Base-by-base conservation (phyloP, 495 filamentous ascomycete genomes). In the Evernia prunastri region DNA sequence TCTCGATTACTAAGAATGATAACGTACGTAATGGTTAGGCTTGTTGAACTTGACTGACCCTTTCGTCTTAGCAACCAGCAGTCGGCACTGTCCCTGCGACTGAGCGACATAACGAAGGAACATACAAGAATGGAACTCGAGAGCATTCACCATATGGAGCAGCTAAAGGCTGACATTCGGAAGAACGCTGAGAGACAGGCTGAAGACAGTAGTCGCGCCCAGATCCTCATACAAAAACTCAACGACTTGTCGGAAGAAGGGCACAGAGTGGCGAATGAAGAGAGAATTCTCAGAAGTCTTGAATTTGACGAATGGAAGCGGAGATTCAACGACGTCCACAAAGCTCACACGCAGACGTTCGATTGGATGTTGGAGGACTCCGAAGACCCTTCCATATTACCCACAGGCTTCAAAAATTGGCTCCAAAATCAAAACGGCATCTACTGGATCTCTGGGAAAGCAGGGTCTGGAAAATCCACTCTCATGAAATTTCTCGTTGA, bases 381-480 rank as follows among this genome's bases (percentile, higher is more conserved):
- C 36, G 13, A 25, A 1, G 58, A 40, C 23, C 35, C 31, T 9
- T 6, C 23, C 11, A 27, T 59, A 42, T 37, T 37, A 45, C 58
- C 15, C 8, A 59, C 58, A 25, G 58, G 58, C 20, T 59, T 59
- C 35, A 39, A 59, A 20, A 13, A 45, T 23, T 59, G 58, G 58
- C 58, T 59, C n/a, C 12, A 59, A 25, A 13, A 15, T 39, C 7
- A 40, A 45, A 45, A 43, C 8, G 17, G 36, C 13, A 59, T 59
- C 58, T 59, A 42, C 13, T 59, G 58, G 58, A 59, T 59, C 11
- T 59, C 58, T 25, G 58, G 56, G 11, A 58, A 58, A 39, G 31
- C 56, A 23, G 56, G 56, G 36, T 58, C 56, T 13, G 56, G 56
- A 13, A 58, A 58, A 37, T 58, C 56, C n/a, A 58, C 56, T 20